Percentiles rank a stretch among this genome's conserved stretches.
Conservation (phyloP, 2,329 filamentous ascomycete species). For the Stachybotrys elegans region DNA sequence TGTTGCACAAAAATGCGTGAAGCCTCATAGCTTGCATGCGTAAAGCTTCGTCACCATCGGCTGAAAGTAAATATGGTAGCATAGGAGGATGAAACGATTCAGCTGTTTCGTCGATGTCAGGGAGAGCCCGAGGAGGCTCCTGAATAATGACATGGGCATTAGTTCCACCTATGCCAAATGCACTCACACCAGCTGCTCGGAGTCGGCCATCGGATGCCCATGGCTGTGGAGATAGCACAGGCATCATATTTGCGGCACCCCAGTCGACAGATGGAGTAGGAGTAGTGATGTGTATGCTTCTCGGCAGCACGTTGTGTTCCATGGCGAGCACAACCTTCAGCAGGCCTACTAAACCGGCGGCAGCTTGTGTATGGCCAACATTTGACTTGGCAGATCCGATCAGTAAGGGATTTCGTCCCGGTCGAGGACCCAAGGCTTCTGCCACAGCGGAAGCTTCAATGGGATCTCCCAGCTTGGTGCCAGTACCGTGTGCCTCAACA, state of each 20-base stretch:
- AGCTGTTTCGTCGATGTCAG: neutral
- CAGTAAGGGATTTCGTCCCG: neutral
- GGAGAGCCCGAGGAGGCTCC: conserved; percentile 16
- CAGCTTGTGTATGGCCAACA: conserved; percentile 58
- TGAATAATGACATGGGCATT: conserved; percentile 38
- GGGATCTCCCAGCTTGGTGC: conserved; percentile 77
- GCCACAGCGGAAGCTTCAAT: conserved; percentile 77
- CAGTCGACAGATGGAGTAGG: conserved; percentile 10
- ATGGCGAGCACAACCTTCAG: conserved; percentile 44
- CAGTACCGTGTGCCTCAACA: conserved; percentile 85
- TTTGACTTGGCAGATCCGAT: conserved; percentile 61
- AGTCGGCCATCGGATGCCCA: conserved; percentile 15
- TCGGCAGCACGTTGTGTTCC: conserved; percentile 29
- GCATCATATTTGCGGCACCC: conserved; percentile 8
- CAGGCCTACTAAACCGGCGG: conserved; percentile 52
- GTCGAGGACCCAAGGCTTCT: conserved; percentile 34
- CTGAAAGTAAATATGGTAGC: conserved; percentile 4
- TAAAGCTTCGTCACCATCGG: conserved; percentile 7
- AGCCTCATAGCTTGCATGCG: conserved; percentile 10
- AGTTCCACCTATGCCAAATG: conserved; percentile 45
- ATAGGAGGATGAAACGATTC: neutral
- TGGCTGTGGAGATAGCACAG: conserved; percentile 3
- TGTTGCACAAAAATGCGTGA: conserved; percentile 1
- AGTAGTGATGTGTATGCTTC: conserved; percentile 15
- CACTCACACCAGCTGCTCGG: conserved; percentile 40